Evolutionary conservation across 78 protist species (phyloP).

Genomic region (Dictyostelium purpureum): DNA sequence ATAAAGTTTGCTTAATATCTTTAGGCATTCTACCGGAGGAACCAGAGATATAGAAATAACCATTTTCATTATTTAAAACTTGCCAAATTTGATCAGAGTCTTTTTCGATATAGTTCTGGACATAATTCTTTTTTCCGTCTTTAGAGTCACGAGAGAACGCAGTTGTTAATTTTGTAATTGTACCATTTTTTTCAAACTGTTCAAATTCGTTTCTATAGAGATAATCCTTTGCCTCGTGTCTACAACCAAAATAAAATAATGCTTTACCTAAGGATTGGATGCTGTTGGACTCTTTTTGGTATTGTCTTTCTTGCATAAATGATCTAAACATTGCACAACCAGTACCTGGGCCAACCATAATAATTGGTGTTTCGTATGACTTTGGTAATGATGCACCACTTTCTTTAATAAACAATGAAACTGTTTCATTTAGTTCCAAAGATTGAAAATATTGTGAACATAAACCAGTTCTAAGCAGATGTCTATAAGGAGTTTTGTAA

Average conservation of each 20-base stretch:
- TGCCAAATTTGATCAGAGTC: slow-evolving; percentile 50
- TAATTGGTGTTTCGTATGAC: slow-evolving; percentile 34
- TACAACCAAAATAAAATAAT: slow-evolving; percentile 77
- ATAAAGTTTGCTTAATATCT: slow-evolving; percentile 65
- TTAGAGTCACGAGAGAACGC: slow-evolving; percentile 65
- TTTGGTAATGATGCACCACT: slow-evolving; percentile 53
- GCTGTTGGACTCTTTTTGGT: not conserved
- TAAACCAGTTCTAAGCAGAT: slow-evolving; percentile 62
- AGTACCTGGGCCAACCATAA: slow-evolving; percentile 87
- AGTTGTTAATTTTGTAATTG: not conserved
- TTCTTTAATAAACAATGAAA: slow-evolving; percentile 57
- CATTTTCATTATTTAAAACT: slow-evolving; percentile 24
- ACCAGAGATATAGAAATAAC: slow-evolving; percentile 70
- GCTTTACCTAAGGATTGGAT: slow-evolving; percentile 2
- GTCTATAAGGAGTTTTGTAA: slow-evolving; percentile 44
- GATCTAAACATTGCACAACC: slow-evolving; percentile 83
- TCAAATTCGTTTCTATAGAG: slow-evolving; percentile 67
- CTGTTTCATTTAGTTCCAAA: not conserved
- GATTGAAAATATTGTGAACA: slow-evolving; percentile 55
- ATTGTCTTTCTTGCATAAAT: slow-evolving; percentile 69
- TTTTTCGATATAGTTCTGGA: slow-evolving; percentile 38
- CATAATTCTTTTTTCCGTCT: slow-evolving; percentile 47
- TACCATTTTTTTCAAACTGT: not conserved
- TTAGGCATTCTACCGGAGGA: slow-evolving; percentile 81
- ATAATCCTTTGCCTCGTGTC: slow-evolving; percentile 49